Base-by-base conservation (phyloP, 2,329 filamentous ascomycete species). In the Colletotrichum costaricense region DNA sequence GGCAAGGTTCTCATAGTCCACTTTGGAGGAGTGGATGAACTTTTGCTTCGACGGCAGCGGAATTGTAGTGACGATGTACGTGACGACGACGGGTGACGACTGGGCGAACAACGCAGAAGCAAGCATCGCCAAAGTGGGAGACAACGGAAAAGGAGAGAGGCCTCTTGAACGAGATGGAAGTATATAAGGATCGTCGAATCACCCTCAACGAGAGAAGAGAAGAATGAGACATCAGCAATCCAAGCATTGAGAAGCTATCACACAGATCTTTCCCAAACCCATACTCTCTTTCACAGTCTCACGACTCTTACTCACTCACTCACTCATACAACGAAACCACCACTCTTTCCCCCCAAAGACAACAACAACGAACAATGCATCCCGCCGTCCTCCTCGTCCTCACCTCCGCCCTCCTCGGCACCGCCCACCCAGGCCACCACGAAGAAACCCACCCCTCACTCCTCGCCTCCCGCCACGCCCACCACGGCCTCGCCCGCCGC, bases 401-500 rank as follows among this genome's bases (percentile, higher is more conserved):
- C 42, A 46, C 57, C 42, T 63, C 66, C 22, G 66, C 56, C 30
- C 54, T 68, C 42, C 66, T 68, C 26, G 66, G 66, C 57, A 59
- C 66, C 30, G 66, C 66, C 30, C 66, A 68, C 46, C 58, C 66
- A 58, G 66, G 46, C 12, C 66, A 68, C 66, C 66, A 68, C 46
- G 66, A 68, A 58, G 66, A 68, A 14, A 22, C 57, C 9, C 66
- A 68, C 49, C 66, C 66, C 22, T 24, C 12, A 16, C 66, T 68
- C 49, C 66, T 68, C 16, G 66, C 58, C 33, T 57, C 66, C 28
- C 66, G 66, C 58, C 66, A 68, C 58, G 42, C 46, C 11, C 66
- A 68, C 33, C 66, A 68, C 49, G 66, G 66, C 66, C 46, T 68
- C 46, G 66, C 65, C 65, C 65, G 65, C 42, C 65, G 65, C 42